phyloP scores from a whole-genome alignment of 2,329 filamentous ascomycete genomes.

The Aspergillus sergii region DNA sequence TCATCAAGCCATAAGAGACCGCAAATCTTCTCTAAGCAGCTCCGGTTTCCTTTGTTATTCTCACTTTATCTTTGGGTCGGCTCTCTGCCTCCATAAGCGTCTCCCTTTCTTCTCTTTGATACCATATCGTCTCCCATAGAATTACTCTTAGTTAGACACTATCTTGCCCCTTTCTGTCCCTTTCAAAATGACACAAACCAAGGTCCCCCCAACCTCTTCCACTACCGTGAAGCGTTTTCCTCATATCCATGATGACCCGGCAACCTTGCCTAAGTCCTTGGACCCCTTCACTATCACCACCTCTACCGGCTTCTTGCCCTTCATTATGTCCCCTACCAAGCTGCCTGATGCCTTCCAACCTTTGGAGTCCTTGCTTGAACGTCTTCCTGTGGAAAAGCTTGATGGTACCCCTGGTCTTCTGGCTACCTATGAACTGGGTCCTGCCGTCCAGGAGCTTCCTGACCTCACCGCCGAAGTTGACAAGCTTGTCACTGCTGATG shows the following conservation, averaged over 20 bases:
- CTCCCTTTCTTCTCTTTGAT: neutral
- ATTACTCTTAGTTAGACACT: slow-evolving; percentile 9
- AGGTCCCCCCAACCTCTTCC: slow-evolving; percentile 33
- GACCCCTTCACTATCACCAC: slow-evolving; percentile 54
- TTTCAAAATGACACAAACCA: slow-evolving; percentile 39
- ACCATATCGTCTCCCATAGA: slow-evolving; percentile 3
- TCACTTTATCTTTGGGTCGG: slow-evolving; percentile 5
- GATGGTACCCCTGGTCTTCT: slow-evolving; percentile 77
- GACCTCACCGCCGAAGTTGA: slow-evolving; percentile 76
- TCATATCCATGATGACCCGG: slow-evolving; percentile 47
- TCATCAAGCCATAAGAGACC: slow-evolving; percentile 17
- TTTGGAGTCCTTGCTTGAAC: slow-evolving; percentile 70
- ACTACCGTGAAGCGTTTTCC: slow-evolving; percentile 46
- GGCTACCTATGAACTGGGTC: slow-evolving; percentile 72
- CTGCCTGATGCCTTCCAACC: slow-evolving; percentile 74
- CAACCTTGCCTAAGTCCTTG: slow-evolving; percentile 41
- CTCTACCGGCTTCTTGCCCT: slow-evolving; percentile 49
- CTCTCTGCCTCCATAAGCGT: neutral
- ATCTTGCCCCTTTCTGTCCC: neutral
- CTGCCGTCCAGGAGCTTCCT: slow-evolving; percentile 73
- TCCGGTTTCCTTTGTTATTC: slow-evolving; percentile 16
- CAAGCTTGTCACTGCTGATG: slow-evolving; percentile 55
- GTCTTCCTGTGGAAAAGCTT: slow-evolving; percentile 76
- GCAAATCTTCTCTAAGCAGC: slow-evolving; percentile 4
- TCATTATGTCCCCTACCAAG: slow-evolving; percentile 41